Percentiles rank a stretch among this genome's conserved stretches.
Conservation (phyloP, 805 yeast species). For the Candida argentea region DNA sequence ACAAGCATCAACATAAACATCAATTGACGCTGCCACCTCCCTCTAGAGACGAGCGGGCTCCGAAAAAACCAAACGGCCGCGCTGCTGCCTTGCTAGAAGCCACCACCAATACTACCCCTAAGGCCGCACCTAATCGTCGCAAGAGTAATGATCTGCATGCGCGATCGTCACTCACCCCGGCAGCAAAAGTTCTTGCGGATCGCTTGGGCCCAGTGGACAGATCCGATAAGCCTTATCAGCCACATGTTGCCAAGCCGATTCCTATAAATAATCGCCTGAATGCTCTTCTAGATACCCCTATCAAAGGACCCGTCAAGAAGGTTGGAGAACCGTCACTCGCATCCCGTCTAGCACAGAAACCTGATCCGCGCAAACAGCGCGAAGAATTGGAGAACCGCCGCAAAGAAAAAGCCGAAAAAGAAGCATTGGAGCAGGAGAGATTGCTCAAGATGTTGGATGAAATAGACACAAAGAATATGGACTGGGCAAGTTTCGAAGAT, state of each 20-base stretch:
- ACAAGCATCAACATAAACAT: no score
- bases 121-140: no score
- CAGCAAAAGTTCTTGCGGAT: constrained; percentile 23
- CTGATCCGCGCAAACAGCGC: constrained; percentile 1
- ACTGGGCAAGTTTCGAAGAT: constrained; percentile 26
- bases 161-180: no score
- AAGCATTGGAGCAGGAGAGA: constrained; percentile 9
- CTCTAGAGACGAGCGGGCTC: no score
- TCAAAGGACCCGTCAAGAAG: no score
- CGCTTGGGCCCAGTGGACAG: constrained; percentile 11
- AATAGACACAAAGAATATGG: constrained; percentile 16
- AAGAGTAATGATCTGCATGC: no score
- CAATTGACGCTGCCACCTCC: no score
- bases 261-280: no score
- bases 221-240: no score
- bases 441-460: constrained; percentile 18
- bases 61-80: constrained; percentile 1
- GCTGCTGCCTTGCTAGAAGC: background rate
- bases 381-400: constrained; percentile 1
- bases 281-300: no score
- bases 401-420: constrained; percentile 3
- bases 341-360: background rate
- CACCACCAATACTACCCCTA: no score
- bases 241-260: background rate
- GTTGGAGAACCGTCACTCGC: no score